phyloP scores from a whole-genome alignment of 257 asterid genomes.

The Echium plantagineum region DNA sequence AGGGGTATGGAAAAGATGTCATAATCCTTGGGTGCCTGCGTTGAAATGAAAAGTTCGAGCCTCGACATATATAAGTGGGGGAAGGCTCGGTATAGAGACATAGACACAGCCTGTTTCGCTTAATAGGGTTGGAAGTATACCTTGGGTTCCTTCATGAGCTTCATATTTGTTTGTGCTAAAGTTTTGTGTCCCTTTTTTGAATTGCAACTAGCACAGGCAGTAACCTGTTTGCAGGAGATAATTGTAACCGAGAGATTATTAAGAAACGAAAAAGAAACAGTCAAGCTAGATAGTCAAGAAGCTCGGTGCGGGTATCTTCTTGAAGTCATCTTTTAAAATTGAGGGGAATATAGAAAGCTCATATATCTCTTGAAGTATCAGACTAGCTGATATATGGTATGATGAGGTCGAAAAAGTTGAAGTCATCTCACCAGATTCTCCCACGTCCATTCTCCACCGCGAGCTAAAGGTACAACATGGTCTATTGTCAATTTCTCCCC shows the following conservation, averaged over 20 bases:
- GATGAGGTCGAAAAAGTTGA: not conserved
- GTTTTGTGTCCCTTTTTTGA: constrained; percentile 82
- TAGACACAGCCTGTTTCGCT: not conserved
- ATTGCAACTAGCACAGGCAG: constrained; percentile 79
- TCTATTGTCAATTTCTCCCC: constrained; percentile 69
- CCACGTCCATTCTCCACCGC: constrained; percentile 94
- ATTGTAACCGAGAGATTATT: not conserved
- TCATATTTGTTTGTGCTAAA: constrained; percentile 73
- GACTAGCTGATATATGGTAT: not conserved
- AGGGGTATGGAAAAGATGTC: constrained; percentile 73
- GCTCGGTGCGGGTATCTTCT: not conserved
- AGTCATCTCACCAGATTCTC: constrained; percentile 66
- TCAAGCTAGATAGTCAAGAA: not conserved
- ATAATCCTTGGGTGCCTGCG: constrained; percentile 73
- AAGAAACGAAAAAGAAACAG: not conserved
- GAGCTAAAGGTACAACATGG: constrained; percentile 71
- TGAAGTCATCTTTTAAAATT: not conserved
- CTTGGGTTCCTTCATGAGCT: constrained; percentile 64
- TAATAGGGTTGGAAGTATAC: constrained; percentile 17
- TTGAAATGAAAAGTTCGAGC: not conserved
- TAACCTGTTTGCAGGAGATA: constrained; percentile 42
- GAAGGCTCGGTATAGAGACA: not conserved
- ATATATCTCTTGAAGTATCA: not conserved
- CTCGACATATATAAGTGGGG: not conserved
- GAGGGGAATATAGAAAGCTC: too few relatives aligned